Evolutionary conservation across 148 eudicot species (phyloP).

Genomic region (Spergularia marina): DNA sequence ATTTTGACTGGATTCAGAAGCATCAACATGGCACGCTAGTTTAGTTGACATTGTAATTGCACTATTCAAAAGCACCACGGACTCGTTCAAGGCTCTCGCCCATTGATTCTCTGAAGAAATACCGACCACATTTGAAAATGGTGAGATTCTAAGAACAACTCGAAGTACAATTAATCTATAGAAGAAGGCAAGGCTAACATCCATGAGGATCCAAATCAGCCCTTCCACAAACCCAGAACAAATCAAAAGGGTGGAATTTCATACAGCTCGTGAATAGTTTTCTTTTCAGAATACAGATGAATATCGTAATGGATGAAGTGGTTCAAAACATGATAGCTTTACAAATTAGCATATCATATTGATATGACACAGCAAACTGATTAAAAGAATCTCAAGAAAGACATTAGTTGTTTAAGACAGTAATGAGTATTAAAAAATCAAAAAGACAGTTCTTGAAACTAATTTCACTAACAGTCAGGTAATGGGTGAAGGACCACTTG

Average conservation of each 20-base stretch:
- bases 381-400: no score
- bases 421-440: no score
- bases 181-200: neutral
- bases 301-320: no score
- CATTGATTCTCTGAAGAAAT: constrained; percentile 48
- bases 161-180: neutral
- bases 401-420: no score
- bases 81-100: constrained; percentile 69
- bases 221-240: neutral
- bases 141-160: neutral
- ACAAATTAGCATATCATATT: no score
- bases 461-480: no score
- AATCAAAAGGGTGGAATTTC: neutral
- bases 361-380: no score
- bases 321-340: no score
- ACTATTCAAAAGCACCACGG: constrained; percentile 44
- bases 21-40: neutral
- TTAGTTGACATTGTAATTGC: neutral
- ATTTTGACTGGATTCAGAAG: neutral
- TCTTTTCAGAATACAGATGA: no score
- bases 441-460: no score
- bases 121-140: neutral
- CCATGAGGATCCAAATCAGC: neutral
- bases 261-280: neutral
- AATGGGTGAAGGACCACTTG: no score